These are phyloP conservation scores for Chaetomidium leptoderma DNA, from an alignment of 495 filamentous ascomycete species.

Conservation along the genomic window DNA sequence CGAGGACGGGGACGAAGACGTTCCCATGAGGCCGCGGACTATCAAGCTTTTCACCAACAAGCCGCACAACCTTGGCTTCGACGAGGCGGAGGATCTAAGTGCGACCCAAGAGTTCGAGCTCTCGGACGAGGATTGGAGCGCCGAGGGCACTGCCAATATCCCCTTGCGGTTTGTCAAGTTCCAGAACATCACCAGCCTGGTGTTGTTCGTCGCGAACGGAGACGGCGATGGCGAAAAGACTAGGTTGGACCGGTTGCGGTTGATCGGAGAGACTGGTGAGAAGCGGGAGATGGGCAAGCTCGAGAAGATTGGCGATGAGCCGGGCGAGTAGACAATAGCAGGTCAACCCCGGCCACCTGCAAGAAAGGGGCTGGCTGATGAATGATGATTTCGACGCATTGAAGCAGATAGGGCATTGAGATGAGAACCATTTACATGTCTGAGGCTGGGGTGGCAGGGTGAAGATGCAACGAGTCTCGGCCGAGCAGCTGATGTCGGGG, in stretches of 20 bases:
- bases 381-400: conserved; percentile 20
- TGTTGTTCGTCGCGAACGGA: conserved; percentile 84
- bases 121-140: conserved; percentile 77
- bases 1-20: conserved; percentile 45
- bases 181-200: conserved; percentile 81
- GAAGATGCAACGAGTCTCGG: background rate
- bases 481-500: conserved; percentile 16
- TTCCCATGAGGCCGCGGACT: conserved; percentile 79
- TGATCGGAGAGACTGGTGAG: conserved; percentile 90
- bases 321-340: conserved; percentile 47
- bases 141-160: conserved; percentile 79
- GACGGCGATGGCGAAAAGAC: conserved; percentile 82
- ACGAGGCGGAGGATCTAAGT: conserved; percentile 83
- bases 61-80: conserved; percentile 84
- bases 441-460: background rate
- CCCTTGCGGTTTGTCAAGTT: conserved; percentile 92
- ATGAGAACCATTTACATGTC: conserved; percentile 1
- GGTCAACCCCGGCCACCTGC: background rate
- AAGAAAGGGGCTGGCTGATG: conserved; percentile 7
- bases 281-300: conserved; percentile 90
- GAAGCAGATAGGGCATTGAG: conserved; percentile 20
- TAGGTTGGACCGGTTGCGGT: conserved; percentile 74
- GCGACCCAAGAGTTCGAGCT: conserved; percentile 74
- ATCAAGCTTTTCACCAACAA: conserved; percentile 82
- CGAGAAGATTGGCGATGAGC: conserved; percentile 86